A percentile compares a stretch with the other conserved stretches of the same genome.
phyloP scores from a whole-genome alignment of 805 yeast genomes.

The Teunomyces funiuensis region DNA sequence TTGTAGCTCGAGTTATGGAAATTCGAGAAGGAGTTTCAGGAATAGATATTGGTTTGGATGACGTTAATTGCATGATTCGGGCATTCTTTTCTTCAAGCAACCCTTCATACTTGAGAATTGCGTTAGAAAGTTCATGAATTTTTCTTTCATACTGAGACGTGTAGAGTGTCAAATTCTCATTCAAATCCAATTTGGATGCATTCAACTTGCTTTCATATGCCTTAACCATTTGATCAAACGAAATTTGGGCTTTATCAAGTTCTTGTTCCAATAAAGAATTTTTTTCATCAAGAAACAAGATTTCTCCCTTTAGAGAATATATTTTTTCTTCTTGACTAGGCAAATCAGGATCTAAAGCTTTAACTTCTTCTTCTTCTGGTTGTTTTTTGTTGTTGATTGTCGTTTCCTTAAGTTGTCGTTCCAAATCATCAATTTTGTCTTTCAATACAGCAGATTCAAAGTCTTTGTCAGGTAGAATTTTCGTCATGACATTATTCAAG shows the following conservation, averaged over 20 bases:
- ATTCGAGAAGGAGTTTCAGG: slow-evolving; percentile 16
- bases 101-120: slow-evolving; percentile 32
- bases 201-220: slow-evolving; percentile 23
- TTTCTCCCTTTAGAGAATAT: slow-evolving; percentile 17
- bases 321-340: slow-evolving; percentile 11
- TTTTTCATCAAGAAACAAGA: slow-evolving; percentile 18
- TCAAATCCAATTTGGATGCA: slow-evolving; percentile 25
- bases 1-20: not conserved
- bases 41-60: slow-evolving; percentile 40
- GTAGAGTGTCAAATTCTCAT: slow-evolving; percentile 22
- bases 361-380: not conserved
- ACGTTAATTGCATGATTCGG: slow-evolving; percentile 32
- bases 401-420: slow-evolving; percentile 1
- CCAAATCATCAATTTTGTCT: slow-evolving; percentile 13
- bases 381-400: not conserved
- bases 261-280: slow-evolving; percentile 19
- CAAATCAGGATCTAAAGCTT: not conserved
- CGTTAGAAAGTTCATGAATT: slow-evolving; percentile 32
- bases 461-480: slow-evolving; percentile 22
- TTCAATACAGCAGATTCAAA: slow-evolving; percentile 20
- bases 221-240: slow-evolving; percentile 16
- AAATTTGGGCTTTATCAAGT: slow-evolving; percentile 14
- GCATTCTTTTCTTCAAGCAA: slow-evolving; percentile 38
- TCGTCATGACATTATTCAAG: slow-evolving; percentile 13
- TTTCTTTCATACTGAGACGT: slow-evolving; percentile 32